Conservation (phyloP, 2,329 filamentous ascomycete genomes). For the Sporothrix dimorphospora region DNA sequence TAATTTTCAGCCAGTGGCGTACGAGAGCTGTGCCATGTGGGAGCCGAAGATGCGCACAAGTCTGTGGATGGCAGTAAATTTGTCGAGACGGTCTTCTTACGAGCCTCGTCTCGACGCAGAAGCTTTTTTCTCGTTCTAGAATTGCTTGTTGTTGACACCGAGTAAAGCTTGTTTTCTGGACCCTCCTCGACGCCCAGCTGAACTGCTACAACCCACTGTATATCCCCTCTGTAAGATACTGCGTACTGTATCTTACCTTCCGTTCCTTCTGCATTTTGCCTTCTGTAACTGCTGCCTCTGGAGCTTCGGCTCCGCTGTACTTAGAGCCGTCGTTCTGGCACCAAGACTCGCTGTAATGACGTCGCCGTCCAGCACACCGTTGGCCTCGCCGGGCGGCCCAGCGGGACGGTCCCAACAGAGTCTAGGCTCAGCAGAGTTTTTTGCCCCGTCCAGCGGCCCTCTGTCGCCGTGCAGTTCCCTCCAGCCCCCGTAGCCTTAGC, state of each 20-base stretch:
- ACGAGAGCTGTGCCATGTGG: not conserved
- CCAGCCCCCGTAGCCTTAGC: not conserved
- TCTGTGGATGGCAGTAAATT: not conserved
- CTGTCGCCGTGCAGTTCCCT: not conserved
- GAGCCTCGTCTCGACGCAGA: not conserved
- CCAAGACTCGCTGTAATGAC: not conserved
- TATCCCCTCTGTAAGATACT: too few relatives aligned
- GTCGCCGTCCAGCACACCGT: not conserved
- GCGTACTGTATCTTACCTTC: too few relatives aligned
- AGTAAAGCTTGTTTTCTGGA: not conserved
- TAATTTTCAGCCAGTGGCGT: constrained; percentile 17
- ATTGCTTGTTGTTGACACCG: not conserved
- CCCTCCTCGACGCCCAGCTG: too few relatives aligned
- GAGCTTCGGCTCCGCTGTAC: too few relatives aligned
- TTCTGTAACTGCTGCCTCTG: too few relatives aligned
- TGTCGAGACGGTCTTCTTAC: not conserved
- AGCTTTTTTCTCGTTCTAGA: not conserved
- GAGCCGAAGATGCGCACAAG: not conserved
- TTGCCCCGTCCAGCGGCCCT: not conserved
- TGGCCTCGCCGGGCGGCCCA: not conserved
- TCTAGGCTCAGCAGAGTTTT: constrained; percentile 6
- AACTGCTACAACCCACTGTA: too few relatives aligned
- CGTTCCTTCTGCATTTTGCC: too few relatives aligned
- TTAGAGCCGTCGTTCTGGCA: too few relatives aligned
- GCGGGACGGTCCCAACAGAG: not conserved